These are phyloP conservation scores for Sarocladiaceae sp. DNA, from an alignment of 2,329 filamentous ascomycete genomes.

Conservation along the genomic window DNA sequence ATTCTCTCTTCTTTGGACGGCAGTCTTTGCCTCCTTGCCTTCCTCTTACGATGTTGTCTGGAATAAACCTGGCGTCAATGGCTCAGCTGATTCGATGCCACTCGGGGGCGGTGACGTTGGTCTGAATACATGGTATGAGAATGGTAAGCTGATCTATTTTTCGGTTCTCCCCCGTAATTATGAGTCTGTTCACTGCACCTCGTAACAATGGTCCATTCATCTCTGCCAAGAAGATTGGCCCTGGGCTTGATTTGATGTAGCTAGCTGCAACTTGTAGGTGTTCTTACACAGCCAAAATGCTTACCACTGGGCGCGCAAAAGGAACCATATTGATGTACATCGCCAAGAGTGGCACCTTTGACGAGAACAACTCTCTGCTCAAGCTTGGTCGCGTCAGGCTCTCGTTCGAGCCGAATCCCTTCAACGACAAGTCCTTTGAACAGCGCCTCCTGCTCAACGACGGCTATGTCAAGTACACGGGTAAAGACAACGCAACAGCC, in stretches of 20 bases:
- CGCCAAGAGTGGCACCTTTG: conserved; percentile 9
- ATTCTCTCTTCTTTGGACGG: background rate
- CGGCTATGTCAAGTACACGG: conserved; percentile 9
- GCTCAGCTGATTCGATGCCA: conserved; percentile 10
- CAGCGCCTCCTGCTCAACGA: conserved; percentile 10
- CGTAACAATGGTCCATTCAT: background rate
- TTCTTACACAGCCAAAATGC: background rate
- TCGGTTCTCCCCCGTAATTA: background rate
- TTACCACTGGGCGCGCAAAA: conserved; percentile 1
- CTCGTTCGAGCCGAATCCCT: conserved; percentile 8
- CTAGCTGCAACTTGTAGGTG: background rate
- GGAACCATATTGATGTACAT: conserved; percentile 10
- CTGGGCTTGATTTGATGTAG: background rate
- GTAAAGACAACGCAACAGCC: conserved; percentile 8
- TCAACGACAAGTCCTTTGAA: conserved; percentile 6
- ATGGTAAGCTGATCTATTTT: background rate
- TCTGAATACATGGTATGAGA: conserved; percentile 10
- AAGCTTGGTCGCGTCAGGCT: conserved; percentile 10
- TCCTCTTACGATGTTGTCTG: conserved; percentile 9
- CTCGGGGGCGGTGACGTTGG: conserved; percentile 10
- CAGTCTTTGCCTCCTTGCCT: background rate
- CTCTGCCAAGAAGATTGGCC: background rate
- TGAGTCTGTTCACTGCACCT: background rate
- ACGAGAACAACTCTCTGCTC: conserved; percentile 10
- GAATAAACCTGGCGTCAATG: conserved; percentile 9